Conservation (phyloP, 345 rosid genomes). For the Brassica incana region DNA sequence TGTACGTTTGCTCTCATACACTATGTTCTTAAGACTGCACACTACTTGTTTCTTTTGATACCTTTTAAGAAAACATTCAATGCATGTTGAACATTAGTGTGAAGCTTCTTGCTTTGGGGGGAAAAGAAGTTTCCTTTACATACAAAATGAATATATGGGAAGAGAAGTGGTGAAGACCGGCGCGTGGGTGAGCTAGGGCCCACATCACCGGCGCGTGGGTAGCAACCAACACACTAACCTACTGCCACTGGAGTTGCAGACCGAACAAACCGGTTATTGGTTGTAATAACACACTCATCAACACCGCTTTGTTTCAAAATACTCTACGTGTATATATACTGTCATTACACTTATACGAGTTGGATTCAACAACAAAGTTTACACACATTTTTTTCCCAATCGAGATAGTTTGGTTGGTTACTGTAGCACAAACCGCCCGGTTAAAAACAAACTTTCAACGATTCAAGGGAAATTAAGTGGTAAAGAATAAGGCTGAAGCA, state of each 20-base stretch:
- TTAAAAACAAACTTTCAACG: conserved; percentile 4
- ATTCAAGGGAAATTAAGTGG: not conserved
- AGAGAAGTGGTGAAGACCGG: too few relatives aligned
- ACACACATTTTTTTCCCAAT: not conserved
- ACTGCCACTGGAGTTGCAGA: not conserved
- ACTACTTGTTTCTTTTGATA: conserved; percentile 9
- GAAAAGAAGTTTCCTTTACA: not conserved
- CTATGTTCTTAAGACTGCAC: conserved; percentile 28
- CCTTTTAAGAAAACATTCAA: not conserved
- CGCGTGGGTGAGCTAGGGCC: too few relatives aligned
- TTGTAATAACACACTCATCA: not conserved
- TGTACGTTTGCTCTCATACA: conserved; percentile 1
- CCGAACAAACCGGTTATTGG: not conserved
- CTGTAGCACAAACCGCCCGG: not conserved
- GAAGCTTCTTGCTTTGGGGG: not conserved
- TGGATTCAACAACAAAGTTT: not conserved
- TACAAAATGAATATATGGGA: too few relatives aligned
- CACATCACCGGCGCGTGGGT: too few relatives aligned
- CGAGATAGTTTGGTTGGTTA: not conserved
- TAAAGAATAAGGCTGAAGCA: not conserved
- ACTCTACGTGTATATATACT: not conserved
- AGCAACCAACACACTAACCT: too few relatives aligned
- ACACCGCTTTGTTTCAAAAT: not conserved
- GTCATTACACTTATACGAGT: not conserved
- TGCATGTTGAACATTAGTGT: not conserved